phyloP scores from a whole-genome alignment of 192 early-diverging fungal genomes.

The Haplosporangium gracile region DNA sequence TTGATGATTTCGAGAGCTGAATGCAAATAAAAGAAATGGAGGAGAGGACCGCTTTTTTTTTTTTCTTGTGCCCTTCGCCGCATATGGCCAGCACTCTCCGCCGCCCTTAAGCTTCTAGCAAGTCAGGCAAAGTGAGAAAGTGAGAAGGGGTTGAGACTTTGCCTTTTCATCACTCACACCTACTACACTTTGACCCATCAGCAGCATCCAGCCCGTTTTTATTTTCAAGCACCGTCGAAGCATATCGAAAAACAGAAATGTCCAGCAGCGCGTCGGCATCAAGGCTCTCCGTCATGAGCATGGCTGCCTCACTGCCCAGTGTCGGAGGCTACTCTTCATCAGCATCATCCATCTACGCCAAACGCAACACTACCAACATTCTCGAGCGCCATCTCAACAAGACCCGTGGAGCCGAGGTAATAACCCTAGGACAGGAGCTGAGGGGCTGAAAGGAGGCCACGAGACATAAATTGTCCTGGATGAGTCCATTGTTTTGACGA shows the following conservation, averaged over 20 bases:
- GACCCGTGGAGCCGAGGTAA: conserved; percentile 79
- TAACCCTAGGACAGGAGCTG: not conserved
- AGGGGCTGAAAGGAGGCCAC: not conserved
- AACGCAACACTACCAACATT: conserved; percentile 59
- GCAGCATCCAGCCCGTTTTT: not conserved
- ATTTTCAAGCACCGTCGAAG: not conserved
- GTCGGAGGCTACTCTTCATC: conserved; percentile 43
- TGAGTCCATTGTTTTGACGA: not conserved
- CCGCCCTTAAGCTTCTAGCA: not conserved
- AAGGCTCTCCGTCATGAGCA: conserved; percentile 51
- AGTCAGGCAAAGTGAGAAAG: too few relatives aligned
- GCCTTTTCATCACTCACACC: not conserved
- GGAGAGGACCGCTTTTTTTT: conserved; percentile 1
- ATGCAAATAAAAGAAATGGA: not conserved
- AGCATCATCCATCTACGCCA: conserved; percentile 43
- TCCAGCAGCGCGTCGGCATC: conserved; percentile 40
- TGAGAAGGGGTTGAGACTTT: not conserved
- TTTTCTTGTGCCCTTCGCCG: not conserved
- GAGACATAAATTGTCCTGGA: not conserved
- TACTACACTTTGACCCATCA: not conserved
- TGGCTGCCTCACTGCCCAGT: conserved; percentile 50
- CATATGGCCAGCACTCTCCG: not conserved
- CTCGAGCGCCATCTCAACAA: conserved; percentile 84
- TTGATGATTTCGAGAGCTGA: not conserved
- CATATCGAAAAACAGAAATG: conserved; percentile 14